Percentiles rank a stretch among this genome's conserved stretches.
Conservation (phyloP, 2,329 filamentous ascomycete species). For the Erysiphe pulchra region DNA sequence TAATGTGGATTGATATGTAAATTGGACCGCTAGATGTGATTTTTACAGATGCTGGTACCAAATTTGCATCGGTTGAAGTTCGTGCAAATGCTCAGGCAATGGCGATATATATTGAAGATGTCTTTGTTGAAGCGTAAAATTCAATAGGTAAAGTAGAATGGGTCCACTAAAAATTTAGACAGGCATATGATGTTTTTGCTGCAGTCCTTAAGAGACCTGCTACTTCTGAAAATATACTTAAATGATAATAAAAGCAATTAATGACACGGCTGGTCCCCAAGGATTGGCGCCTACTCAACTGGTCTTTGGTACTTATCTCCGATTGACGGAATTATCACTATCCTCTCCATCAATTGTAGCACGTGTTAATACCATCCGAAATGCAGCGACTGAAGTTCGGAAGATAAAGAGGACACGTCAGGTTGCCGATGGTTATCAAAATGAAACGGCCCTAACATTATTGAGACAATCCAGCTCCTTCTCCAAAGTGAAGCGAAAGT, state of each 20-base stretch:
- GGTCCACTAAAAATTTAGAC: neutral
- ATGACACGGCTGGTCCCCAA: neutral
- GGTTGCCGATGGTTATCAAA: neutral
- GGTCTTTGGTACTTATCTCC: neutral
- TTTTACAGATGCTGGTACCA: neutral
- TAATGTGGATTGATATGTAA: slow-evolving; percentile 2
- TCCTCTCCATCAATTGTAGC: neutral
- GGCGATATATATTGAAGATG: neutral
- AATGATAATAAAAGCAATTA: slow-evolving; percentile 1
- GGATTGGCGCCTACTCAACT: neutral
- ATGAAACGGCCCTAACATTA: neutral
- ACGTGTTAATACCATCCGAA: slow-evolving; percentile 1
- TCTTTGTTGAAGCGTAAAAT: slow-evolving; percentile 1
- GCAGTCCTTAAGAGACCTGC: neutral
- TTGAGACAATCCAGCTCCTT: neutral
- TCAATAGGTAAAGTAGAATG: slow-evolving; percentile 1
- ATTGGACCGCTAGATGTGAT: neutral
- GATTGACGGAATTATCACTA: neutral
- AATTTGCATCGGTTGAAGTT: slow-evolving; percentile 2
- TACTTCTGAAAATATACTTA: neutral
- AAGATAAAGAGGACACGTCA: neutral
- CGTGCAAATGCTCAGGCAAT: neutral
- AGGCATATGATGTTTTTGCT: neutral
- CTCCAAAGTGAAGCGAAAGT: neutral
- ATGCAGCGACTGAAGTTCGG: slow-evolving; percentile 1